Evolutionary conservation across 2,329 filamentous ascomycete genomes (phyloP), one percentile per base, ranked within the genome.

Genomic region (Colletotrichum lindemuthianum): DNA sequence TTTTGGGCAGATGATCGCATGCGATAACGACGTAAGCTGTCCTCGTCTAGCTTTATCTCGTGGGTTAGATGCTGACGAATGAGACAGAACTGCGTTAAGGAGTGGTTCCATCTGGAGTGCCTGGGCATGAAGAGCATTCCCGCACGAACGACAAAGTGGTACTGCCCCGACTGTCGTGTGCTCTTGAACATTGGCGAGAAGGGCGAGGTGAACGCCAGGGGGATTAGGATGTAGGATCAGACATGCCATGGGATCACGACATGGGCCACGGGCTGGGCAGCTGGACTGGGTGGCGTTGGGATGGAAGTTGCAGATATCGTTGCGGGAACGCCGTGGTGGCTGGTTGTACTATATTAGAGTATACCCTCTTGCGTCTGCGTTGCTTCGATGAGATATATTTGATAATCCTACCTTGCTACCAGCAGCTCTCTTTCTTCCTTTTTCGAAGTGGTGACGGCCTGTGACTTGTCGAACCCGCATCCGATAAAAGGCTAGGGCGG

Each of bases 91-190:
- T 96, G 92, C 78, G 89, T 92, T 70, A 88, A 88, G 67, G 91
- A 95, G 76, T 96, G 92, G 92, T 96, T 95, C 75, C 92, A 96
- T 73, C 83, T 96, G 44, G 87, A 88, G 68, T 96, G 92, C 72
- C 90, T 96, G 6, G 88, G 84, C 6, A 80, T 96, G 39, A 81
- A 83, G 10, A 83, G 88, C 32, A 86, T 91, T 64, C 91, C 92
- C 10, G 85, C 88, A 2, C 83, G 90, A 15, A 90, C 90, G 37
- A 89, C 89, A 2, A 93, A 93, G 76, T 96, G 92, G 92, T 96
- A 93, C 72, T 96, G 92, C 75, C 91, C 91, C 1, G 88, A 92
- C 53, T 96, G 92, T 72, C 82, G 89, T 44, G 84, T 86, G 66
- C 77, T 84, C 36, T 76, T 90, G 37, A 86, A 87, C 51, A 87